phyloP scores from a whole-genome alignment of 371 early-diverging fungal genomes.

The Gilbertella persicaria region DNA sequence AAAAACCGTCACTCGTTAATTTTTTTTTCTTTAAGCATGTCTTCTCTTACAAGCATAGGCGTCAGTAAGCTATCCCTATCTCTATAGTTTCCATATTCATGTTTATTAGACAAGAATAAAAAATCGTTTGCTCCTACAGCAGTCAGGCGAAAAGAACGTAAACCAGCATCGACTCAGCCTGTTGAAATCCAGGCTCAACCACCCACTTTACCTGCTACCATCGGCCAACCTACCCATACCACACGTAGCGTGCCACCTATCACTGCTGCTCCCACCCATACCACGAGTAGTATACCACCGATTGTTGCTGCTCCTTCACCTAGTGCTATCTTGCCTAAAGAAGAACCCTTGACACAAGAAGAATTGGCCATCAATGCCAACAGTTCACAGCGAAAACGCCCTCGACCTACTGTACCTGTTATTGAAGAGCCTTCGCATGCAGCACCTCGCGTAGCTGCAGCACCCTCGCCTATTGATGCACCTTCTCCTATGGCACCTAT shows the following conservation, averaged over 20 bases:
- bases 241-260: not conserved
- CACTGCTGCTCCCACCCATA: not conserved
- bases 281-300: not conserved
- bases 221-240: not conserved
- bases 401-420: not conserved
- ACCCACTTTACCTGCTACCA: not conserved
- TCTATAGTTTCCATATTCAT: no score
- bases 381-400: not conserved
- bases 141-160: not conserved
- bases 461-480: not conserved
- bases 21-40: not conserved
- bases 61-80: not conserved
- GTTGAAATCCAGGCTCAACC: not conserved
- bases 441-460: not conserved
- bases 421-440: not conserved
- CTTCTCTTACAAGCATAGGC: not conserved
- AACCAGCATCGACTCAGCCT: no score
- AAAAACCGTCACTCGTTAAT: no score
- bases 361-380: constrained; percentile 7
- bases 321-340: not conserved
- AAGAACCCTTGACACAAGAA: constrained; percentile 8
- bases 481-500: not conserved
- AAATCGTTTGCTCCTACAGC: not conserved
- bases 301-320: not conserved
- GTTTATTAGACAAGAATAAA: not conserved